Conservation (phyloP, 768 basidiomycete genomes). For the Sutorius australiensis region DNA sequence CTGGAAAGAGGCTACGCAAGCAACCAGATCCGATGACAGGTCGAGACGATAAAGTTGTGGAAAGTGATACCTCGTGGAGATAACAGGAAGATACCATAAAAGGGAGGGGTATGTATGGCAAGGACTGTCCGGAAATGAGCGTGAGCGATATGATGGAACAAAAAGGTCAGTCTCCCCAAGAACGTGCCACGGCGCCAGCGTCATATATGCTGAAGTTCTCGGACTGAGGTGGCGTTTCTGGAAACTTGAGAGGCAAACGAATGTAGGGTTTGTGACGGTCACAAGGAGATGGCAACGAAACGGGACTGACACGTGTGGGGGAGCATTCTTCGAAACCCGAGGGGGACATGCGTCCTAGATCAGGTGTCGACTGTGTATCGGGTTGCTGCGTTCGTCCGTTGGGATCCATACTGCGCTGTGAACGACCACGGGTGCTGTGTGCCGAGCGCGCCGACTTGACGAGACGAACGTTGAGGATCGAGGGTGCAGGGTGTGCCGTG, state of each 20-base stretch:
- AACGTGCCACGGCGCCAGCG: slow-evolving; percentile 33
- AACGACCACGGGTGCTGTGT: slow-evolving; percentile 22
- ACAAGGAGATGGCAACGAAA: neutral
- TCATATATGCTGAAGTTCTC: slow-evolving; percentile 30
- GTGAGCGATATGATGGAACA: slow-evolving; percentile 18
- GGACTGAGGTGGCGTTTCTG: slow-evolving; percentile 14
- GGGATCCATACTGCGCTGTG: slow-evolving; percentile 14
- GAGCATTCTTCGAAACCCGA: slow-evolving; percentile 4
- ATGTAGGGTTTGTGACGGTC: slow-evolving; percentile 7
- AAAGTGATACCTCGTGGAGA: slow-evolving; percentile 32
- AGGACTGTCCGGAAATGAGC: slow-evolving; percentile 30
- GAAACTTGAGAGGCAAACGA: slow-evolving; percentile 5
- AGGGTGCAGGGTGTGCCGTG: neutral
- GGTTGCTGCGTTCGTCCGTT: neutral
- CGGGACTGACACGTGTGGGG: slow-evolving; percentile 14
- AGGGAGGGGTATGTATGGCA: slow-evolving; percentile 14
- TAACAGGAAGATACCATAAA: slow-evolving; percentile 28
- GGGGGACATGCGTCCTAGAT: slow-evolving; percentile 2
- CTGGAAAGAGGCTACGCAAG: slow-evolving; percentile 23
- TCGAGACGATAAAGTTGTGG: slow-evolving; percentile 15
- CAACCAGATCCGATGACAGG: slow-evolving; percentile 30
- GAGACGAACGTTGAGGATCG: slow-evolving; percentile 27
- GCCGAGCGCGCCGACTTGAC: slow-evolving; percentile 11
- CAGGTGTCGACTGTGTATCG: neutral
- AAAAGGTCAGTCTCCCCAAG: slow-evolving; percentile 31